phyloP scores from a whole-genome alignment of 768 basidiomycete species.

The Lepiota brunneoincarnata region DNA sequence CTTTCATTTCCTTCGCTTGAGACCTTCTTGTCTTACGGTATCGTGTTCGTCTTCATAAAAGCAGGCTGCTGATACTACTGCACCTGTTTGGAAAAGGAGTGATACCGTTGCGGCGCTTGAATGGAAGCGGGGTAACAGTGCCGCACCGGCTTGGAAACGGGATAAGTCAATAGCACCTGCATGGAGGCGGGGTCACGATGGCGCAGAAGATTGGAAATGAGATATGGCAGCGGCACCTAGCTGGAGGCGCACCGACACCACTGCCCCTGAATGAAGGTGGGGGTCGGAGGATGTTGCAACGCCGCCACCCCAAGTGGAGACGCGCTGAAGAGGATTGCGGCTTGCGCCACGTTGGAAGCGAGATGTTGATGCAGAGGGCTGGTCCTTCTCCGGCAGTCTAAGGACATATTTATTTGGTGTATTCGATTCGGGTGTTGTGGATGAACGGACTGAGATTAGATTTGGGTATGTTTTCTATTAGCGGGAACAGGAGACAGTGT shows the following conservation, averaged over 20 bases:
- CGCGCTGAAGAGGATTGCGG: neutral
- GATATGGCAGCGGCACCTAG: too few relatives aligned
- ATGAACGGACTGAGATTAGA: too few relatives aligned
- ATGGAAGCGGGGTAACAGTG: neutral
- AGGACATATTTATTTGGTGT: too few relatives aligned
- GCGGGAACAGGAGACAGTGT: too few relatives aligned
- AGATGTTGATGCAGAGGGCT: neutral
- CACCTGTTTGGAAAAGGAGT: neutral
- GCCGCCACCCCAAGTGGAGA: constrained; percentile 1
- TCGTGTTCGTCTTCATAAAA: neutral
- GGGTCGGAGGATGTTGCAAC: neutral
- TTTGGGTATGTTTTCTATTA: too few relatives aligned
- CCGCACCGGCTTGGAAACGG: constrained; percentile 2
- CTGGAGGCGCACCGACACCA: neutral
- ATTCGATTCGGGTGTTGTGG: too few relatives aligned
- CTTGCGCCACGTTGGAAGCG: neutral
- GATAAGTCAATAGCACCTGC: neutral
- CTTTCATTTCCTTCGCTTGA: neutral
- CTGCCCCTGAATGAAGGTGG: neutral
- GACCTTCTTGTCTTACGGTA: neutral
- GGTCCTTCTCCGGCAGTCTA: too few relatives aligned
- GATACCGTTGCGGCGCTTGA: neutral
- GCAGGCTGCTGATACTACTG: neutral
- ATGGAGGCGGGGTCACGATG: too few relatives aligned
- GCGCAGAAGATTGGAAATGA: too few relatives aligned